These are phyloP conservation scores for Candida oleophila DNA, from an alignment of 805 yeast species.

Conservation along the genomic window DNA sequence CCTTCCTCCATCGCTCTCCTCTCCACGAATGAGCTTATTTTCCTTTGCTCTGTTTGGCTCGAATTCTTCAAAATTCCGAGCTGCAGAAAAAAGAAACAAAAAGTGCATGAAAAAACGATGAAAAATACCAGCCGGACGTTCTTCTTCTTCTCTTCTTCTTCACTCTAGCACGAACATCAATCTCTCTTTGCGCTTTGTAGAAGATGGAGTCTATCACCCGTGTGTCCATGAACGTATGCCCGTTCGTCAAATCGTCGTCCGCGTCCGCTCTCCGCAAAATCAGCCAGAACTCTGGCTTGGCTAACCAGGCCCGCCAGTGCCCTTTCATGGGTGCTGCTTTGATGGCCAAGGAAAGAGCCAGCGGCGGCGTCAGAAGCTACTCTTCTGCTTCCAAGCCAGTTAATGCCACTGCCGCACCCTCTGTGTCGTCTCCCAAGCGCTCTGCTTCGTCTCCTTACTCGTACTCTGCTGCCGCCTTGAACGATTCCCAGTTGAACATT, in stretches of 20 bases:
- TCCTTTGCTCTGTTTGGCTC: neutral
- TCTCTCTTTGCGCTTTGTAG: neutral
- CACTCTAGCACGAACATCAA: neutral
- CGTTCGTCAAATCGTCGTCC: constrained; percentile 69
- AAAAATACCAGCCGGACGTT: neutral
- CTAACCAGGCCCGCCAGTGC: constrained; percentile 66
- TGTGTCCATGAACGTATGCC: constrained; percentile 78
- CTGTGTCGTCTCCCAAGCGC: constrained; percentile 25
- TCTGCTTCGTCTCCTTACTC: constrained; percentile 32
- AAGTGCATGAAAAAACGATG: neutral
- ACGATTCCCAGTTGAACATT: constrained; percentile 21
- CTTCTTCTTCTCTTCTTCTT: neutral
- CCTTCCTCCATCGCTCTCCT: too few relatives aligned
- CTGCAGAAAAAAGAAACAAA: neutral
- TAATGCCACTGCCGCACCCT: constrained; percentile 44
- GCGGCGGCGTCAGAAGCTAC: constrained; percentile 30
- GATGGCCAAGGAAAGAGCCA: constrained; percentile 32
- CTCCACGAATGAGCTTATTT: neutral
- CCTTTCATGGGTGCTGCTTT: constrained; percentile 92
- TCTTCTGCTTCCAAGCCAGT: constrained; percentile 47
- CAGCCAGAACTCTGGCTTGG: constrained; percentile 46
- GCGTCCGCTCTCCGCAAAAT: constrained; percentile 59
- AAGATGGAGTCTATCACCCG: constrained; percentile 77
- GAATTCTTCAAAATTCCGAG: neutral
- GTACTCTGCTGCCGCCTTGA: constrained; percentile 26